Evolutionary conservation across 2,329 filamentous ascomycete species (phyloP).

Genomic region (Sclerotinia glacialis): DNA sequence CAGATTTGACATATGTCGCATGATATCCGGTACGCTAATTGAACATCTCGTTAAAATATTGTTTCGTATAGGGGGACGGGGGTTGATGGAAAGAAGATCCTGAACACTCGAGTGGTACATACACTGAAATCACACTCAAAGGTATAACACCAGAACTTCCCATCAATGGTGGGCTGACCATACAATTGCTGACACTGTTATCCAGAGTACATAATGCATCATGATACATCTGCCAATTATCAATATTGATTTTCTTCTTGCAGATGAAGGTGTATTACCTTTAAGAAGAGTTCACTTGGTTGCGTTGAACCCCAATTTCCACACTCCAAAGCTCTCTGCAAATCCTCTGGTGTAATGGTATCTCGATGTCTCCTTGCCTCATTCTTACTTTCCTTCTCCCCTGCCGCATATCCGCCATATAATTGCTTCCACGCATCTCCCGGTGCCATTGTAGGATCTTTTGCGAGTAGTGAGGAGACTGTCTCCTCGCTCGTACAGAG

Average conservation of each 20-base stretch:
- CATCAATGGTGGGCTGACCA: slow-evolving; percentile 57
- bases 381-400: slow-evolving; percentile 28
- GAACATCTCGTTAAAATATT: slow-evolving; percentile 26
- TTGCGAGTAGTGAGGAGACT: slow-evolving; percentile 57
- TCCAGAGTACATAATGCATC: slow-evolving; percentile 35
- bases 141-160: slow-evolving; percentile 63
- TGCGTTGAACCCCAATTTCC: slow-evolving; percentile 63
- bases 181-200: slow-evolving; percentile 41
- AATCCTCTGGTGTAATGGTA: slow-evolving; percentile 41
- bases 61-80: neutral
- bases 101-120: slow-evolving; percentile 23
- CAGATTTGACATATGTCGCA: slow-evolving; percentile 71
- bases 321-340: slow-evolving; percentile 56
- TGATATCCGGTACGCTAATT: slow-evolving; percentile 62
- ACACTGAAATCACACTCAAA: slow-evolving; percentile 64
- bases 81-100: neutral
- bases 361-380: slow-evolving; percentile 30
- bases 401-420: slow-evolving; percentile 42
- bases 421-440: slow-evolving; percentile 55
- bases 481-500: slow-evolving; percentile 53
- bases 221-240: slow-evolving; percentile 33
- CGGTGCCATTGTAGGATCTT: slow-evolving; percentile 52
- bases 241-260: neutral
- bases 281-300: slow-evolving; percentile 67
- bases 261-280: slow-evolving; percentile 41